Percentiles rank a stretch among this genome's conserved stretches.
Evolutionary conservation across 805 yeast species (phyloP).

Genomic region (Komagataella phaffii): DNA sequence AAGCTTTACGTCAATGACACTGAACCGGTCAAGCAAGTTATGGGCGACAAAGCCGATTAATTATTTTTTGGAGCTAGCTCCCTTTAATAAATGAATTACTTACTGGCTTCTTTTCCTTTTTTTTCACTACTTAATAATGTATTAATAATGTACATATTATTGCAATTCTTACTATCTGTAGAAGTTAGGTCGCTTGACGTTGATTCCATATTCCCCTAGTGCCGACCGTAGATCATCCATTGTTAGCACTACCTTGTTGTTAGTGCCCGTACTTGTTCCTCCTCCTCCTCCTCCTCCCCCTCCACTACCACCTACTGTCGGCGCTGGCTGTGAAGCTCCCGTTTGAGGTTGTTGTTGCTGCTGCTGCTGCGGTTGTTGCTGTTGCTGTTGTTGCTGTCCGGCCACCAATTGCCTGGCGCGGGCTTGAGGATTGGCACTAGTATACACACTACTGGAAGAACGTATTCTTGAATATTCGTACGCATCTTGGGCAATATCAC

Average conservation of each 20-base stretch:
- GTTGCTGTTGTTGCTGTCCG: constrained; percentile 30
- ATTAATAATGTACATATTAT: background rate
- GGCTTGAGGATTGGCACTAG: constrained; percentile 74
- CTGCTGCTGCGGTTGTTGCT: constrained; percentile 6
- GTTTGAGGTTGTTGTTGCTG: constrained; percentile 7
- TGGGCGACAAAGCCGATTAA: constrained; percentile 17
- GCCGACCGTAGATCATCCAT: constrained; percentile 92
- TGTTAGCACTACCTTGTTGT: constrained; percentile 65
- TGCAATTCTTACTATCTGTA: constrained; percentile 40
- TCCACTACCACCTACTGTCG: constrained; percentile 3
- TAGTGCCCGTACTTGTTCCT: constrained; percentile 7
- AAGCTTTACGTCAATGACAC: constrained; percentile 71
- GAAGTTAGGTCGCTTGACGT: constrained; percentile 85
- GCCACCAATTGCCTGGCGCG: constrained; percentile 69
- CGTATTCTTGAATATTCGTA: constrained; percentile 90
- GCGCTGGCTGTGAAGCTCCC: background rate
- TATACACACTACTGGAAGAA: constrained; percentile 76
- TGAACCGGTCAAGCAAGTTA: constrained; percentile 89
- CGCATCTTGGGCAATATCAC: constrained; percentile 93
- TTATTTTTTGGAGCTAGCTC: constrained; percentile 84
- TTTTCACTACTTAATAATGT: background rate
- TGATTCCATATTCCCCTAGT: constrained; percentile 70
- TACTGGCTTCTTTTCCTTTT: background rate
- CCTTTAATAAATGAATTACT: constrained; percentile 26
- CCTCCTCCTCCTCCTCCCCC: constrained; percentile 7